Evolutionary conservation across 2,329 filamentous ascomycete species (phyloP), one percentile per base, ranked within the genome.

Genomic region (Pseudodiploospora longispora): DNA sequence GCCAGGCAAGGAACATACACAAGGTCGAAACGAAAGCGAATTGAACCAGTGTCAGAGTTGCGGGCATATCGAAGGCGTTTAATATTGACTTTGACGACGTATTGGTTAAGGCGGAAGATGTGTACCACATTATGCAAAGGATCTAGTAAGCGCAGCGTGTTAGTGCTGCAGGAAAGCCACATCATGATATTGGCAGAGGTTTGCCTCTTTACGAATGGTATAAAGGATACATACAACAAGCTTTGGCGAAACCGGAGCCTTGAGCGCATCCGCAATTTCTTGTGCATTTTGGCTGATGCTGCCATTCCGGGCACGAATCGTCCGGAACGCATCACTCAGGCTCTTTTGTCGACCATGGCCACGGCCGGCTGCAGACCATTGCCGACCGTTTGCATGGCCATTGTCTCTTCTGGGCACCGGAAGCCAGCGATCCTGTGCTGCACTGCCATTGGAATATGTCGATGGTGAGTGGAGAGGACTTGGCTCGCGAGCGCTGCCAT

Each of bases 1-100:
- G 67, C 71, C 82, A 86, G 6, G 88, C 83, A 47, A 90, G 76
- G 41, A 89, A 63, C 28, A 97, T 62, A 65, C 93, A 98, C 72
- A 89, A 93, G 44, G 82, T 80, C 8, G 87, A 87, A 35, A 98
- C 91, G 57, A 96, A 90, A 46, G 81, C 85, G 67, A 98, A 98
- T 72, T 98, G 93, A 41, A 95, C 75, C 46, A 95, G 75, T 2
- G 91, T 97, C 56, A 97, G 76, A 19, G 91, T 96, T 30, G 93
- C 85, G 2, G 91, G 91, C 65, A 88, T 93, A 47, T 87, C 82
- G 53, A 96, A 87, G 36, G 87, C 86, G 54, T 88, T 96, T 49
- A 97, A 74, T 59, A 98, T 98, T 12, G 91, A 87, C 69, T 98
- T 98, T 42, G 93, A 96, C 27, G 93, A 97, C 2, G 93, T 96